These are phyloP conservation scores for Malbranchea zuffiana DNA, from an alignment of 2,329 filamentous ascomycete genomes.

Conservation along the genomic window DNA sequence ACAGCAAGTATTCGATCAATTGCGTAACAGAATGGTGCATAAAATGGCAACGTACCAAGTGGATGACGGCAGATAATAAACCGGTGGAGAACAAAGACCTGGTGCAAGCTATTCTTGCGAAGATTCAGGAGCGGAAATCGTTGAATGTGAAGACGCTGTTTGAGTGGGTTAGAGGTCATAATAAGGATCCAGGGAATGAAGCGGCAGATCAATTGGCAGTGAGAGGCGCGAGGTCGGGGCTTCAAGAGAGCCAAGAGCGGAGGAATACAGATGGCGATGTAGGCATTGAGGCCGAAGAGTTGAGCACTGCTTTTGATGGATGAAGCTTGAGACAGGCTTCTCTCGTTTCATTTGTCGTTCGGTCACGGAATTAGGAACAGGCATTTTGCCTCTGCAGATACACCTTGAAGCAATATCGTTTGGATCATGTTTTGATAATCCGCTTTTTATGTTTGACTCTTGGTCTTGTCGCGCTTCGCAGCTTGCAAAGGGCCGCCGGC, in stretches of 20 bases:
- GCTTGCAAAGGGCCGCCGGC: no score
- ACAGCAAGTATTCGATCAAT: slow-evolving; percentile 82
- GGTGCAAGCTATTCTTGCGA: slow-evolving; percentile 58
- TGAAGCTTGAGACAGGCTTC: no score
- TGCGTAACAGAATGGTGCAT: slow-evolving; percentile 76
- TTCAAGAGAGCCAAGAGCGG: slow-evolving; percentile 9
- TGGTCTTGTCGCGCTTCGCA: no score
- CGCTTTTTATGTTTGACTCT: no score
- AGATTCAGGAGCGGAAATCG: slow-evolving; percentile 57
- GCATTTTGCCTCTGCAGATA: no score
- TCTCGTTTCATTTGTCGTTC: no score
- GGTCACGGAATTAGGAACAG: no score
- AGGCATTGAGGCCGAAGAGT: no score
- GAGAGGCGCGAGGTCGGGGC: slow-evolving; percentile 44
- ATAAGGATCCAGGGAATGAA: slow-evolving; percentile 59
- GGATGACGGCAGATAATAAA: slow-evolving; percentile 61
- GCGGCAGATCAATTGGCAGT: slow-evolving; percentile 72
- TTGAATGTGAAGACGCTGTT: slow-evolving; percentile 56
- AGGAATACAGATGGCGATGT: no score
- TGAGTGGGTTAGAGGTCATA: slow-evolving; percentile 85
- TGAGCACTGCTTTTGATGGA: no score
- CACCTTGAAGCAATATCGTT: no score
- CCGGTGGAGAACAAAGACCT: slow-evolving; percentile 80
- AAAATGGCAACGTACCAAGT: slow-evolving; percentile 65
- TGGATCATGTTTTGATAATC: no score